Percentiles rank a stretch among this genome's conserved stretches.
Conservation (phyloP, 441 rosid genomes). For the Adansonia madagascariensis region DNA sequence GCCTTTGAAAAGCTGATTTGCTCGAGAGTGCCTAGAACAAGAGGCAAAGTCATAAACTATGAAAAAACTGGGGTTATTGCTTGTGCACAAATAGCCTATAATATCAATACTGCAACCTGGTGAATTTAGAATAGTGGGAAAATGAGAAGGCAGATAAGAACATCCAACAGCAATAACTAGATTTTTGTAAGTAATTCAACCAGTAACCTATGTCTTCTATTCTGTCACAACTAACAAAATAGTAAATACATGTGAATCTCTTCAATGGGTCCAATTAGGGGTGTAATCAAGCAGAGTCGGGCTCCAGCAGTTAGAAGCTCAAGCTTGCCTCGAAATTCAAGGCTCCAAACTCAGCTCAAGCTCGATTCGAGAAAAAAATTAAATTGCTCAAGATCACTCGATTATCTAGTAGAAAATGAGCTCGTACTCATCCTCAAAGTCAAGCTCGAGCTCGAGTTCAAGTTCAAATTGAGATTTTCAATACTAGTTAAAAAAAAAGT, state of each 20-base stretch:
- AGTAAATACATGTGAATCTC: slow-evolving; percentile 1
- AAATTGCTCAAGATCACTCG: no score
- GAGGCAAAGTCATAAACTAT: slow-evolving; percentile 21
- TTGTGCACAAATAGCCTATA: background rate
- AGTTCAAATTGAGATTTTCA: no score
- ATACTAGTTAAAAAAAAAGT: no score
- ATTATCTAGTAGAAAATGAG: no score
- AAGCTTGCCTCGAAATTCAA: no score
- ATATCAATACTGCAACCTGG: slow-evolving; percentile 18
- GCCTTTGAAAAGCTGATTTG: slow-evolving; percentile 93
- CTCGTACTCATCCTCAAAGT: no score
- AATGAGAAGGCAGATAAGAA: background rate
- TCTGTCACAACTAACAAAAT: background rate
- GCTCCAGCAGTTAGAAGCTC: no score
- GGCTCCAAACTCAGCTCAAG: no score
- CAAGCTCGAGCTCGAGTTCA: no score
- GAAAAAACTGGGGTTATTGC: background rate
- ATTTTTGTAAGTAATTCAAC: background rate
- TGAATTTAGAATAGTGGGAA: slow-evolving; percentile 15
- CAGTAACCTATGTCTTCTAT: background rate
- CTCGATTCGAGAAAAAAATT: no score
- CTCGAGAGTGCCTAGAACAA: slow-evolving; percentile 74
- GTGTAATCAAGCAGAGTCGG: no score
- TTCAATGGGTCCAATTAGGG: background rate
- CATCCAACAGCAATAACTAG: background rate